Evolutionary conservation across 129 eudicot species (phyloP).

Genomic region (Heracleum sosnowskyi): DNA sequence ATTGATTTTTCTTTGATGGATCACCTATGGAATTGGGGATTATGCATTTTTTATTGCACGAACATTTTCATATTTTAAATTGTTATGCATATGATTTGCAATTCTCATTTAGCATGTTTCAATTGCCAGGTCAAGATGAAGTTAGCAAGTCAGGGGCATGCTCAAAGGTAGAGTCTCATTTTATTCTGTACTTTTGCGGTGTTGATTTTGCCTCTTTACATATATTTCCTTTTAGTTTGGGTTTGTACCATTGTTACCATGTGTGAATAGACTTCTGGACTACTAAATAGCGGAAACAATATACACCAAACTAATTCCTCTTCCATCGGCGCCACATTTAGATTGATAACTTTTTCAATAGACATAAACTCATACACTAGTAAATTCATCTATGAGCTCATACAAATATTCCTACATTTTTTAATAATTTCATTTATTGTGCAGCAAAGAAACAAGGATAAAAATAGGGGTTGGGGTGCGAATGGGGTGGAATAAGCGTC

Average conservation of each 20-base stretch:
- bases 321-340: background rate
- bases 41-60: background rate
- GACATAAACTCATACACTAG: background rate
- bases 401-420: background rate
- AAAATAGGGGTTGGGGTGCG: conserved; percentile 75
- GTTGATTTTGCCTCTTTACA: background rate
- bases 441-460: conserved; percentile 62
- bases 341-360: background rate
- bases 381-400: background rate
- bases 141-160: conserved; percentile 62
- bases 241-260: background rate
- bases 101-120: conserved; percentile 3
- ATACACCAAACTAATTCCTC: background rate
- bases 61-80: background rate
- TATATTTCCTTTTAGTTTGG: background rate
- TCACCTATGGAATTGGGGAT: background rate
- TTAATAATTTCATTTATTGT: background rate
- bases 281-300: background rate
- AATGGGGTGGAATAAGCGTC: conserved; percentile 61
- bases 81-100: background rate
- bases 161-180: conserved; percentile 57
- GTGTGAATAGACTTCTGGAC: conserved; percentile 2
- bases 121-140: conserved; percentile 71
- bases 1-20: background rate
- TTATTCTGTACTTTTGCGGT: background rate